A percentile compares a stretch with the other conserved stretches of the same genome.
Evolutionary conservation across 192 early-diverging fungal genomes (phyloP).

Genomic region (Glomus cerebriforme): DNA sequence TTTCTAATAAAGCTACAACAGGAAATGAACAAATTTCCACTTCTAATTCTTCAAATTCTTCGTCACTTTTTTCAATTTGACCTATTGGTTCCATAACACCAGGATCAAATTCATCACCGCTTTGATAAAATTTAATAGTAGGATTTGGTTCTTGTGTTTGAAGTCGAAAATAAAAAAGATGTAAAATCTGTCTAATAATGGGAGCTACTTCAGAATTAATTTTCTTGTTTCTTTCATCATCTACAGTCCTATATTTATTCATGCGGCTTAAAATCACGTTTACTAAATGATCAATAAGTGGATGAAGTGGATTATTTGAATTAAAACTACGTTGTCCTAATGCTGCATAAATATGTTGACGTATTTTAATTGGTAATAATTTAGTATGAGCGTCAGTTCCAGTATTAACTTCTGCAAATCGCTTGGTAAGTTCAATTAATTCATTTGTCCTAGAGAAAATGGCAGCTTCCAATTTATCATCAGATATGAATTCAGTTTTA

Average conservation of each 20-base stretch:
- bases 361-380: conserved; percentile 17
- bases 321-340: neutral
- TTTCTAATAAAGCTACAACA: neutral
- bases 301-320: conserved; percentile 17
- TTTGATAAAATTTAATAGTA: neutral
- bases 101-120: neutral
- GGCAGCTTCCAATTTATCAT: conserved; percentile 1
- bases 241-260: neutral
- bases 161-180: conserved; percentile 16
- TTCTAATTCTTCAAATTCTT: neutral
- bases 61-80: neutral
- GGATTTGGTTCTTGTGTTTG: neutral
- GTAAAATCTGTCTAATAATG: conserved; percentile 4
- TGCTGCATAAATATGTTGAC: conserved; percentile 18
- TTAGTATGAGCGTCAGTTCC: conserved; percentile 4
- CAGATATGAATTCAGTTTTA: neutral
- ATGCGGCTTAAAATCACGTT: neutral
- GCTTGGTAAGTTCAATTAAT: neutral
- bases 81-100: neutral
- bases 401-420: neutral
- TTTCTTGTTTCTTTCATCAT: neutral
- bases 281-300: neutral
- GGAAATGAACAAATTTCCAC: conserved; percentile 28
- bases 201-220: neutral
- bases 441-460: neutral